These are phyloP conservation scores for Rugonectria rugulosa DNA, from an alignment of 2,329 filamentous ascomycete species.

Conservation along the genomic window DNA sequence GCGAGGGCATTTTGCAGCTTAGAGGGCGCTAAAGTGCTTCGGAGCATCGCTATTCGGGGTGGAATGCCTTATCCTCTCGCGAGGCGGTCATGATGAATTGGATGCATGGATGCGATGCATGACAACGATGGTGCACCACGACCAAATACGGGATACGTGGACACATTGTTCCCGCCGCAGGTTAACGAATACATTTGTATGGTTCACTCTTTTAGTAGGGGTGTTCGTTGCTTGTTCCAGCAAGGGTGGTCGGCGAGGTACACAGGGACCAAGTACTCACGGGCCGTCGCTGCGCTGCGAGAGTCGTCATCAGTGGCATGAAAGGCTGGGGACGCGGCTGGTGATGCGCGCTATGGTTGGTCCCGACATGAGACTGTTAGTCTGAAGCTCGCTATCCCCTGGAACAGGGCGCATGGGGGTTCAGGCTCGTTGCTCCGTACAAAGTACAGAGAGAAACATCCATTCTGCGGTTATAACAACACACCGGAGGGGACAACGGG, in stretches of 20 bases:
- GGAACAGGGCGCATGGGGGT: neutral
- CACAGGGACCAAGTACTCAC: constrained; percentile 4
- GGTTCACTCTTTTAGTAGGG: constrained; percentile 10
- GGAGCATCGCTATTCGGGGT: constrained; percentile 39
- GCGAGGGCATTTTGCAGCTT: neutral
- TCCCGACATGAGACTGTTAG: neutral
- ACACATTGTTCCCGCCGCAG: neutral
- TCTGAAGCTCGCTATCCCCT: neutral
- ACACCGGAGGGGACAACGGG: neutral
- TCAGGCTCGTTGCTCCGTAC: too few species aligned
- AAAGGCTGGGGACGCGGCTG: constrained; percentile 7
- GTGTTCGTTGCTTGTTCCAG: constrained; percentile 3
- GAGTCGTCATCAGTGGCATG: constrained; percentile 20
- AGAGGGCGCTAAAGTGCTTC: constrained; percentile 32
- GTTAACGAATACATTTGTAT: constrained; percentile 1
- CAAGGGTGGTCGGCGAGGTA: constrained; percentile 13
- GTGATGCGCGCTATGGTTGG: neutral
- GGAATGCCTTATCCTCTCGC: too few species aligned
- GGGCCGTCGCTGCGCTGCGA: constrained; percentile 13
- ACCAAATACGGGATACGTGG: constrained; percentile 2
- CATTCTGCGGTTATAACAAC: too few species aligned
- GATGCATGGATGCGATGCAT: neutral
- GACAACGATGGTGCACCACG: neutral
- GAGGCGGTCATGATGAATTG: neutral
- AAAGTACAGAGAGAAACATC: neutral